These are phyloP conservation scores for Cercophora sp. DNA, from an alignment of 495 filamentous ascomycete species.

Conservation along the genomic window DNA sequence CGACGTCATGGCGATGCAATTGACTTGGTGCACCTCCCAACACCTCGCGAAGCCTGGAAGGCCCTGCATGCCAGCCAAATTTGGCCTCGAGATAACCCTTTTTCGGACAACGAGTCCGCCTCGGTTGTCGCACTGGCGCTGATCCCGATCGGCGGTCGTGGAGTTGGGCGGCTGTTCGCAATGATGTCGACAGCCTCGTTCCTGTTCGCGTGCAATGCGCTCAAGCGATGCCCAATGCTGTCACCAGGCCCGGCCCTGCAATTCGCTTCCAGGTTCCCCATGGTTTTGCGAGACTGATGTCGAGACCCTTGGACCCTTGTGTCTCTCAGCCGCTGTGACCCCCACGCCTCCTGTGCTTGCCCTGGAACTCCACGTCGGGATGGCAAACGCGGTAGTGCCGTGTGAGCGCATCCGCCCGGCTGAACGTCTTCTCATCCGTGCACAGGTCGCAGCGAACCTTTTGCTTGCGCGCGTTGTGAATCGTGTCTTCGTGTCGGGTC, in stretches of 20 bases:
- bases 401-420: slow-evolving; percentile 87
- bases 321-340: neutral
- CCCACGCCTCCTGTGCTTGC: neutral
- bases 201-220: no score
- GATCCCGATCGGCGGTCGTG: slow-evolving; percentile 1
- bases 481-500: slow-evolving; percentile 95
- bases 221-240: no score
- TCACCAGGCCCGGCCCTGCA: neutral
- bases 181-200: neutral
- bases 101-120: neutral
- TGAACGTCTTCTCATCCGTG: slow-evolving; percentile 95
- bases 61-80: neutral
- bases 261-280: neutral
- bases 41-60: neutral
- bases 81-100: neutral
- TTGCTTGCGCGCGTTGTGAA: slow-evolving; percentile 90
- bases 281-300: neutral
- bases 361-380: neutral
- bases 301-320: neutral
- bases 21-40: neutral
- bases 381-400: slow-evolving; percentile 70
- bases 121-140: neutral
- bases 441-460: slow-evolving; percentile 95
- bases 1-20: slow-evolving; percentile 14
- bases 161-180: neutral